Base-by-base conservation (phyloP, 768 basidiomycete genomes). In the Dendrothele bispora region DNA sequence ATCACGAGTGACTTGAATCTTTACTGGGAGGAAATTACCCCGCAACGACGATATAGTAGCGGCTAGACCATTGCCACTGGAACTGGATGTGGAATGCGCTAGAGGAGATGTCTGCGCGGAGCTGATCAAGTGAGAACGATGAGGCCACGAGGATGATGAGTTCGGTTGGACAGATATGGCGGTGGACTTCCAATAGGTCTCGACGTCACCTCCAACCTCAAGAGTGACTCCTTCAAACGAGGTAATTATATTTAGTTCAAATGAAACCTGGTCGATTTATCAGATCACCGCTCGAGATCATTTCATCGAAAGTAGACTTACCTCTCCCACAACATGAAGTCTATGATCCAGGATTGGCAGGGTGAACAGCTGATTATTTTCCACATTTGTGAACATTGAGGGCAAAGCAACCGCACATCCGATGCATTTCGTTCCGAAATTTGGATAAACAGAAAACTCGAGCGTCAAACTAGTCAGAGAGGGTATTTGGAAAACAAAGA, bases 171-270 rank as follows among this genome's bases (percentile, higher is more conserved):
- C 73, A 15, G 76, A 65, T 37, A 70, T 68, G 25, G 72, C 73
- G 17, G 86, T 82, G 2, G 94, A 95, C 69, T 98, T 98, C 97
- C 97, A 99, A 65, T 99, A 99, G 0, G 95, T 99, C 70, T 98
- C 95, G 24, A 98, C 80, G 43, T 90, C 84, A 21, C 97, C 95
- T 20, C 94, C 95, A 46, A 98, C 88, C 68, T 95, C 91, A 11
- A 98, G 77, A 48, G 92, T 92, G 40, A 93, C 91, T 3, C 91
- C 93, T 48, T 86, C 83, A 69, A 98, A 98, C 1, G 93, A 88
- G 7, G 84, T 86, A 52, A 95, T 83, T 48, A 94, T 79, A 57
- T 83, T 89, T 26, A 91, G 75, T 58, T 92, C 92, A 65, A 98
- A 95, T 41, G 86, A 82, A 20, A 98, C 86, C 91, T 94, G 50